Base-by-base conservation (phyloP, 2,329 filamentous ascomycete genomes). In the Phyllosticta capitalensis region DNA sequence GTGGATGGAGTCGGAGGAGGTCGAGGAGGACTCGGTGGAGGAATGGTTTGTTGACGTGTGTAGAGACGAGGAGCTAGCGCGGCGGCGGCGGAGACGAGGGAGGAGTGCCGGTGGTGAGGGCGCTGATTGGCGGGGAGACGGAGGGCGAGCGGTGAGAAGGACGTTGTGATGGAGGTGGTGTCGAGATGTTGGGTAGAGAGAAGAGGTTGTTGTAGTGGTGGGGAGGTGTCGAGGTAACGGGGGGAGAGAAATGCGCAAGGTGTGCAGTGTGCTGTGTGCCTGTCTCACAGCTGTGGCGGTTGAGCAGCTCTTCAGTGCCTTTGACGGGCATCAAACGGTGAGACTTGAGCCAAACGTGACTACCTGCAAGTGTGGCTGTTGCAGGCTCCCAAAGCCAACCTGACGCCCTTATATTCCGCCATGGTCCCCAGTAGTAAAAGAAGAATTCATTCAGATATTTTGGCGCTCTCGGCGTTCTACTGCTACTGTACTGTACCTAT, bases 171-270 rank as follows among this genome's bases (percentile, higher is more conserved):
- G 62, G 67, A 63, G 67, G 66, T 62, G 63, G 61, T 52, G 52
- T 60, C 62, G 69, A 14, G 30, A 38, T 10, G 70, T 72, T 71
- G 69, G 70, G 45, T 54, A 28, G 58, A 28, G 54, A 38, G 54
- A 48, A 30, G 54, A 54, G 58, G 58, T 54, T 38, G 52, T 52
- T 50, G 51, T 38, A 52, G 26, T 60, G 59, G 59, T 61, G 61
- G 52, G 54, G 26, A 58, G 63, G 61, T 61, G 51, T 50, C 33
- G 60, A 22, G 56, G 50, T 54, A 24, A 56, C 38, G 53, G 58
- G 53, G 52, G 58, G 19, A 48, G 54, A 56, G 58, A 49, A 51
- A 51, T 52, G 52, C 56, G 55, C 55, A 51, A 58, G 52, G 55
- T 48, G 48, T 56, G 55, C 54, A 48, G 54, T 48, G 20, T 49